A percentile compares a stretch with the other conserved stretches of the same genome.
Conservation (phyloP, 1,284 basidiomycete genomes). For the Trichosporon coremiiforme region DNA sequence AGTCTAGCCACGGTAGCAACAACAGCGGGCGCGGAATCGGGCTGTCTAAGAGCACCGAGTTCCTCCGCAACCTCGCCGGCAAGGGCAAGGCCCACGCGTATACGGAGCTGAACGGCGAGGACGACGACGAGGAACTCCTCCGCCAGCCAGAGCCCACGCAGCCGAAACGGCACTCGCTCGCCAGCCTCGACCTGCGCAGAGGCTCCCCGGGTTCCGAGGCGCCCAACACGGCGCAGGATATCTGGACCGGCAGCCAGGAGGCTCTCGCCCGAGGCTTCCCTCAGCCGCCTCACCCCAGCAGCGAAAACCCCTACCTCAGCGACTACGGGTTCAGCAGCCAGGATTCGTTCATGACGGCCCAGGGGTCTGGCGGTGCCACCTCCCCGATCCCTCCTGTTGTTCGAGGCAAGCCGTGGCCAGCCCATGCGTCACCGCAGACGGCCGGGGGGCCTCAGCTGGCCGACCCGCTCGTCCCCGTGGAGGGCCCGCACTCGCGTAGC, state of each 20-base stretch:
- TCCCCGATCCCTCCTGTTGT: neutral
- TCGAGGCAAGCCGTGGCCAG: slow-evolving; percentile 17
- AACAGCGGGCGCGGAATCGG: neutral
- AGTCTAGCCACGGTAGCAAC: neutral
- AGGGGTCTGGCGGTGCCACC: neutral
- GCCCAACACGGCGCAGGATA: neutral
- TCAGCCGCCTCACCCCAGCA: neutral
- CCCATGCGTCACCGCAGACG: slow-evolving; percentile 15
- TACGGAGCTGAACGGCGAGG: slow-evolving; percentile 19
- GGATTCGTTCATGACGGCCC: slow-evolving; percentile 19
- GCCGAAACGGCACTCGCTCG: neutral
- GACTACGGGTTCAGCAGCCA: slow-evolving; percentile 13
- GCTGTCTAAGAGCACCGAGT: slow-evolving; percentile 25
- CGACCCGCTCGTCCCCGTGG: neutral
- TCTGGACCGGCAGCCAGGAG: neutral
- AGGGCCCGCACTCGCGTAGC: slow-evolving; percentile 39
- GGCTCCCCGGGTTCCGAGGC: neutral
- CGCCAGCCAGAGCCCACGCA: neutral
- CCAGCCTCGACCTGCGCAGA: neutral
- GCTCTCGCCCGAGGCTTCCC: slow-evolving; percentile 9
- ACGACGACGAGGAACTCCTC: slow-evolving; percentile 23
- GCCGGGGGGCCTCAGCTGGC: neutral
- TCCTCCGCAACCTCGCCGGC: slow-evolving; percentile 21
- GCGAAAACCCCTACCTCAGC: neutral
- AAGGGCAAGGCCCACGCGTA: slow-evolving; percentile 7